A percentile compares a stretch with the other conserved stretches of the same genome.
phyloP scores from a whole-genome alignment of 2,329 filamentous ascomycete species.

The Exophiala dermatitidis region DNA sequence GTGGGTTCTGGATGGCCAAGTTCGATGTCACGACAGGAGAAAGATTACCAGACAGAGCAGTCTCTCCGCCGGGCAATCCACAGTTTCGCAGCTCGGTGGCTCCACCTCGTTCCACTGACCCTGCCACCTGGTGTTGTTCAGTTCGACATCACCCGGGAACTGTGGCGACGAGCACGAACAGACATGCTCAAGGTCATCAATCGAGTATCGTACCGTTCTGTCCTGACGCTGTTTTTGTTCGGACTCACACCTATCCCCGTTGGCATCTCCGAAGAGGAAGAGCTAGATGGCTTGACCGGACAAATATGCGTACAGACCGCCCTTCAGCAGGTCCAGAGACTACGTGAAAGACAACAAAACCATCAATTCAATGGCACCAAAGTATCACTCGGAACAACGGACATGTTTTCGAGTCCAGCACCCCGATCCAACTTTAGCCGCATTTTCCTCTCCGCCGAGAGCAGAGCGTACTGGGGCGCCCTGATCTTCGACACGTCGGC shows the following conservation, averaged over 20 bases:
- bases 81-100: constrained; percentile 30
- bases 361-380: constrained; percentile 39
- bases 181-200: constrained; percentile 40
- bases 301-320: constrained; percentile 39
- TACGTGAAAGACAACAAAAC: constrained; percentile 37
- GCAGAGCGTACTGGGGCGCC: constrained; percentile 39
- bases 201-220: constrained; percentile 38
- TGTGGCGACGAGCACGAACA: constrained; percentile 35
- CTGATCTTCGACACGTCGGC: constrained; percentile 40
- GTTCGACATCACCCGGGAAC: constrained; percentile 23
- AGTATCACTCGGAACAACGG: constrained; percentile 29
- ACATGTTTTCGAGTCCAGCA: constrained; percentile 23
- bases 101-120: constrained; percentile 23
- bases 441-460: constrained; percentile 36
- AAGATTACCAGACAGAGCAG: constrained; percentile 27
- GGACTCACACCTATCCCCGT: constrained; percentile 37
- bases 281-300: constrained; percentile 36
- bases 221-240: constrained; percentile 38
- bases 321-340: constrained; percentile 37
- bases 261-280: constrained; percentile 38
- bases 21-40: constrained; percentile 6
- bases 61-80: constrained; percentile 27
- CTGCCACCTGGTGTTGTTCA: constrained; percentile 5
- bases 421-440: constrained; percentile 29
- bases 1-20: not conserved